phyloP scores from a whole-genome alignment of 306 rosid species.

The Amphicarpaea edgeworthii region DNA sequence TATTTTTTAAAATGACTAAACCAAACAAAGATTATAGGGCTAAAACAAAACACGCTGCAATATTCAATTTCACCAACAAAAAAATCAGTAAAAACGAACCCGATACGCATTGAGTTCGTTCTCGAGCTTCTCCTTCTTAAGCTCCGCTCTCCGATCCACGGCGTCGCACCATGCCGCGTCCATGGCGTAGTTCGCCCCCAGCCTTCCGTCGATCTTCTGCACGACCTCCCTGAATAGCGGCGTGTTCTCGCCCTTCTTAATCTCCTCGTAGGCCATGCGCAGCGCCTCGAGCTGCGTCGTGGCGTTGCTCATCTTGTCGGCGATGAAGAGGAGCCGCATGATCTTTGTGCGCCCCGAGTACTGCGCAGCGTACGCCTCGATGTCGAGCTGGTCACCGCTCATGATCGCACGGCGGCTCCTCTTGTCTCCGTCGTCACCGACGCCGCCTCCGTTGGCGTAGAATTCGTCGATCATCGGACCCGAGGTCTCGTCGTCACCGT shows the following conservation, averaged over 20 bases:
- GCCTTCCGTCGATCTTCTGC: conserved; percentile 76
- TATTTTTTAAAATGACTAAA: not conserved
- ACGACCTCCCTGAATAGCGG: conserved; percentile 80
- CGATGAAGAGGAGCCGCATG: conserved; percentile 80
- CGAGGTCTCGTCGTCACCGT: conserved; percentile 75
- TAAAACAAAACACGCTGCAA: not conserved
- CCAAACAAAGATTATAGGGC: not conserved
- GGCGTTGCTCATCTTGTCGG: conserved; percentile 56
- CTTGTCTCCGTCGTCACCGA: conserved; percentile 57
- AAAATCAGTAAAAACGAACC: conserved; percentile 42
- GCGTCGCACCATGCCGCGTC: conserved; percentile 79
- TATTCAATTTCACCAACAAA: not conserved
- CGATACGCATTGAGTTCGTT: conserved; percentile 94
- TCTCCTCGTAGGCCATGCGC: conserved; percentile 96
- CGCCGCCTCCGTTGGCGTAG: conserved; percentile 71
- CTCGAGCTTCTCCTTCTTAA: conserved; percentile 95
- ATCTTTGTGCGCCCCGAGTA: conserved; percentile 91
- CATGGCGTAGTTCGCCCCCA: conserved; percentile 66
- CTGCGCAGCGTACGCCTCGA: conserved; percentile 90
- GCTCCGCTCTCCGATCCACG: conserved; percentile 84
- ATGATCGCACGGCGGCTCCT: conserved; percentile 69
- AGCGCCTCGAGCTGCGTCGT: conserved; percentile 86
- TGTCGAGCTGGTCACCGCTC: conserved; percentile 94
- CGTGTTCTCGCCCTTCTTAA: conserved; percentile 97
- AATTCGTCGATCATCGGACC: conserved; percentile 85